Evolutionary conservation across 768 basidiomycete genomes (phyloP), one percentile per base, ranked within the genome.

Genomic region (Lentinus brumalis): DNA sequence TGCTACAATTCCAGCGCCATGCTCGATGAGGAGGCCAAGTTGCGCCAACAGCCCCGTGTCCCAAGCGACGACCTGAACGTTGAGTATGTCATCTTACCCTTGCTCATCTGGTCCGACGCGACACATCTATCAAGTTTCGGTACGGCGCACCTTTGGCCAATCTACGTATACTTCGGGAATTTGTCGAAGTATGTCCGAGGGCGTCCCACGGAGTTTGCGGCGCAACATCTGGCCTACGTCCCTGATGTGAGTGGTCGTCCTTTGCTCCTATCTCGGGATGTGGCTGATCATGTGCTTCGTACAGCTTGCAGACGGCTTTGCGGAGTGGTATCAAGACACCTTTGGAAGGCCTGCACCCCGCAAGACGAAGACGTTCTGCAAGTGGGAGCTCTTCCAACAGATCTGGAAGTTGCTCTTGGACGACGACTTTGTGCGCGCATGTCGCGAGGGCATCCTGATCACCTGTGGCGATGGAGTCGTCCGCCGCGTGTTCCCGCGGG

Each of bases 201-300:
- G 3, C 64, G 67, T 29, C 77, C 76, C 4, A 68, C 65, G 5
- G 70, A 70, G 2, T 66, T 70, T 26, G 72, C 76, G 1, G 68
- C 70, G 12, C 76, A 81, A 54, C 78, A 79, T 60, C 15, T 80
- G 0, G 81, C 78, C 10, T 82, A 81, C 62, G 71, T 82, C 16
- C 82, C 80, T 5, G 45, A 21, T 14, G 0, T 69, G 69, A 14
- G 78, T 80, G 60, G 56, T 70, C 64, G 32, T 21, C 18, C 18
- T 21, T 51, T n/a, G 9, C 15, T 40, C 4, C 46, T n/a, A 39
- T 38, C 6, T 39, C 56, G 2, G 9, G 10, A 14, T n/a, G 0
- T 29, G 26, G 40, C 21, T 44, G 30, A 26, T 40, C 1, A 53
- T n/a, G n/a, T n/a, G n/a, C 32, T 38, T 21, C 47, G 40, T 35